A percentile compares a stretch with the other conserved stretches of the same genome.
phyloP scores from a whole-genome alignment of 2,329 filamentous ascomycete genomes.

The Hypoxylon sp. region DNA sequence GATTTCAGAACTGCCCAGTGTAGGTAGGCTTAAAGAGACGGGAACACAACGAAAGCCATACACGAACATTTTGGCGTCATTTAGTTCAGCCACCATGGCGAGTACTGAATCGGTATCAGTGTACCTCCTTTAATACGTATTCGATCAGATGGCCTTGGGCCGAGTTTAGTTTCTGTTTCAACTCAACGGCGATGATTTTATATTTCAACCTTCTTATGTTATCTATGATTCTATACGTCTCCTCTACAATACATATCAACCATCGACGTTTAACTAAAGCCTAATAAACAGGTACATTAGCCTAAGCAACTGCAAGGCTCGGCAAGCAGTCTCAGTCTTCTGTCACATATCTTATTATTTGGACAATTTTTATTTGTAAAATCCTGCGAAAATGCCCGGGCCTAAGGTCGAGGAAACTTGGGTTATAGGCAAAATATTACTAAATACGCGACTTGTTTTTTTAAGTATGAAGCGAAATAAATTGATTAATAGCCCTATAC shows the following conservation, averaged over 20 bases:
- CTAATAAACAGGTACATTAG: background rate
- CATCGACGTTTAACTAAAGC: background rate
- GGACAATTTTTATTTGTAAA: background rate
- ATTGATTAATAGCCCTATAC: background rate
- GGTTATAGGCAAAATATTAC: background rate
- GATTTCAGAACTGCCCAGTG: background rate
- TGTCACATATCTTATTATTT: background rate
- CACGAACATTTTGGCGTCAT: background rate
- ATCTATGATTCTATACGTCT: background rate
- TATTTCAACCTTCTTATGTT: background rate
- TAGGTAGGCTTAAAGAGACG: background rate
- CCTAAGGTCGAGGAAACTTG: background rate
- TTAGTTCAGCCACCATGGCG: background rate
- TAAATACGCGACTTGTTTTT: background rate
- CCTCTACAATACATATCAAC: no score
- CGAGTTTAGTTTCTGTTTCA: background rate
- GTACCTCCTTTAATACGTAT: background rate
- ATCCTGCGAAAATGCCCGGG: background rate
- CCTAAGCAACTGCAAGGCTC: background rate
- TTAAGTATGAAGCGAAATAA: background rate
- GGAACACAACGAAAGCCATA: background rate
- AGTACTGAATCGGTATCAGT: background rate
- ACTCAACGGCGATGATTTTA: background rate
- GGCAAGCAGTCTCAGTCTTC: background rate
- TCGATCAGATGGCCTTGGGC: background rate